Evolutionary conservation across 129 eudicot genomes (phyloP), one percentile per base, ranked within the genome.

Genomic region (Solidago caesia): DNA sequence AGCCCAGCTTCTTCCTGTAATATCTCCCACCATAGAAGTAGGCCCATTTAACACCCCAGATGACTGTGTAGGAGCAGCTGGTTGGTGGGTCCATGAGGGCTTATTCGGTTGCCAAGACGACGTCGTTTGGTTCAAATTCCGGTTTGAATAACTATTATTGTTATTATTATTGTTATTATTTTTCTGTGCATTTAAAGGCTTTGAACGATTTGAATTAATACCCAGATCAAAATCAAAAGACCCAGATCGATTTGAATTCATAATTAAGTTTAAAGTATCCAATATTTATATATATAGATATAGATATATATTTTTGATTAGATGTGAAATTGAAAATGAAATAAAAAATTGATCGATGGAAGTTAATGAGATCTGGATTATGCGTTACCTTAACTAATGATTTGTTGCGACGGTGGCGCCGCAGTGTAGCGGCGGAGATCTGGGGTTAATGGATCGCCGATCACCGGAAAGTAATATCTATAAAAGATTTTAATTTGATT

Each of bases 171-270:
- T 33, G 3, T 33, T 33, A 68, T 88, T 84, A 82, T 75, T 84
- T 44, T 83, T 90, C 69, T 86, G 92, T 52, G 85, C 91, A 44
- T 88, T 90, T 48, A 93, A 79, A 14, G 98, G 73, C 75, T 48
- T 61, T 1, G 93, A 75, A 7, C 85, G 82, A 69, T 83, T 88
- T 4, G 92, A 85, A 42, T 87, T 90, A 46, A 94, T 77, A 5
- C 97, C 97, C 26, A 94, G 86, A 88, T 94, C 98, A 78, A 94
- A 94, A 84, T 94, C 96, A 64, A 94, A 91, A n/a, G 95, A 83
- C 45, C 84, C 86, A 13, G 96, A 73, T 76, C 82, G 81, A 77
- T 48, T 83, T 56, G 91, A 90, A 82, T 86, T 93, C 98, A 93
- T 91, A 51, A 44, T 77, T 62, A 6, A 7, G 1, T 53, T 44